Evolutionary conservation across 1,139 yeast species (phyloP).

Genomic region (Debaryomycetaceae sp.): DNA sequence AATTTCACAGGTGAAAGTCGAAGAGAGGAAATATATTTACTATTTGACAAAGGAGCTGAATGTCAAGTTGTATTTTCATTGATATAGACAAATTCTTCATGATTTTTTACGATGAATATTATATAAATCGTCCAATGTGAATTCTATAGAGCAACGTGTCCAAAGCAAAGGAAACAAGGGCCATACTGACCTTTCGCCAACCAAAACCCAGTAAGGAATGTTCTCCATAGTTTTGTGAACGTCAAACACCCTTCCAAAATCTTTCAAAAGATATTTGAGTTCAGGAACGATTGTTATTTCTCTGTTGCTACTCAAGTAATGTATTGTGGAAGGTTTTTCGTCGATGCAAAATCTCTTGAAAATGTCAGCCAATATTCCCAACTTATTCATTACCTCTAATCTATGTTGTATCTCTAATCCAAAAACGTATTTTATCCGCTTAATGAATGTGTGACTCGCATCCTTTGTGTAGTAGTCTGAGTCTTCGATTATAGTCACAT

Average conservation of each 20-base stretch:
- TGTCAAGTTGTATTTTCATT: constrained; percentile 44
- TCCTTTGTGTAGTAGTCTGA: constrained; percentile 28
- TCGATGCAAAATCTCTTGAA: constrained; percentile 79
- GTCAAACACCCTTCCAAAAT: constrained; percentile 71
- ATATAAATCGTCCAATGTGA: constrained; percentile 76
- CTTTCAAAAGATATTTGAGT: constrained; percentile 61
- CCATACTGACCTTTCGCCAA: constrained; percentile 95
- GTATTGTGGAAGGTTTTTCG: constrained; percentile 75
- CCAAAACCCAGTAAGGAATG: constrained; percentile 83
- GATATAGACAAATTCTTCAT: constrained; percentile 7
- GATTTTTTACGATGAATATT: constrained; percentile 43
- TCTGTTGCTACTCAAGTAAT: constrained; percentile 46
- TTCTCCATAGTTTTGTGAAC: constrained; percentile 67
- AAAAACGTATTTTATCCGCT: constrained; percentile 33
- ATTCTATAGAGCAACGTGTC: constrained; percentile 89
- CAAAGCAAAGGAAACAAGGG: constrained; percentile 81
- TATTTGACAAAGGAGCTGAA: constrained; percentile 54
- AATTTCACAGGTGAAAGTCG: constrained; percentile 22
- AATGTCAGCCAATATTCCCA: constrained; percentile 71
- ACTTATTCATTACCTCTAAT: constrained; percentile 70
- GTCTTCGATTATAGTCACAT: constrained; percentile 6
- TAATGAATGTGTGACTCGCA: constrained; percentile 28
- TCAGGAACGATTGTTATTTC: constrained; percentile 93
- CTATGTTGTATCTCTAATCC: constrained; percentile 78
- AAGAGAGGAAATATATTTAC: constrained; percentile 65